Evolutionary conservation across 148 eudicot species (phyloP).

Genomic region (Pharnaceum exiguum): DNA sequence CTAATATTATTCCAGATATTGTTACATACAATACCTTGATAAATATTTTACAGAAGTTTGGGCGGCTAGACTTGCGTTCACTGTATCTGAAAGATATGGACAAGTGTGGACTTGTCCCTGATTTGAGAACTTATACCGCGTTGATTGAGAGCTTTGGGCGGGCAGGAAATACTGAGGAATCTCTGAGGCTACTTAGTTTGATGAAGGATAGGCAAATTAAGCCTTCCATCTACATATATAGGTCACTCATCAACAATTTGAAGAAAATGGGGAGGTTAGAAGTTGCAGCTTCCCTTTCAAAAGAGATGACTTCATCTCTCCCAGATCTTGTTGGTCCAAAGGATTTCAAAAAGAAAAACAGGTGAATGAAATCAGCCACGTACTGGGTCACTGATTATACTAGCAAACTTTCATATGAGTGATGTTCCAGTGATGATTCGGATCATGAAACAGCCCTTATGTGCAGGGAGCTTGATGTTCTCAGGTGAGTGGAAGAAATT

Average conservation of each 20-base stretch:
- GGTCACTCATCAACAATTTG: conserved; percentile 55
- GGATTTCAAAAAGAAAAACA: conserved; percentile 47
- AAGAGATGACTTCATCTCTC: conserved; percentile 58
- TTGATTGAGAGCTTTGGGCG: conserved; percentile 79
- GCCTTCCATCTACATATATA: conserved; percentile 70
- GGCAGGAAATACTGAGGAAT: conserved; percentile 60
- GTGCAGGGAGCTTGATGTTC: too few relatives aligned
- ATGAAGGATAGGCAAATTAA: conserved; percentile 52
- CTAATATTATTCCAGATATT: conserved; percentile 54
- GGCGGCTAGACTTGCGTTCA: conserved; percentile 52
- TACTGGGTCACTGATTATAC: too few relatives aligned
- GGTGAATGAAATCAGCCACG: too few relatives aligned
- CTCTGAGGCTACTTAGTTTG: conserved; percentile 56
- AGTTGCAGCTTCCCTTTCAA: conserved; percentile 37
- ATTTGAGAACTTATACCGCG: conserved; percentile 69
- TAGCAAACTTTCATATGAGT: too few relatives aligned
- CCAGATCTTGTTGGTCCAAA: conserved; percentile 62
- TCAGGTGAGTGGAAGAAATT: too few relatives aligned
- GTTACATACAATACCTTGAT: conserved; percentile 72
- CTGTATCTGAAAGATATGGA: conserved; percentile 49
- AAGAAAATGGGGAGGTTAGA: conserved; percentile 65
- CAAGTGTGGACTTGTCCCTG: conserved; percentile 52
- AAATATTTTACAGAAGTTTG: conserved; percentile 57
- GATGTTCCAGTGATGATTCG: too few relatives aligned
- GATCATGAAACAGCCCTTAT: too few relatives aligned